Conservation (phyloP, 768 basidiomycete genomes). For the Xanthoconium stramineum region DNA sequence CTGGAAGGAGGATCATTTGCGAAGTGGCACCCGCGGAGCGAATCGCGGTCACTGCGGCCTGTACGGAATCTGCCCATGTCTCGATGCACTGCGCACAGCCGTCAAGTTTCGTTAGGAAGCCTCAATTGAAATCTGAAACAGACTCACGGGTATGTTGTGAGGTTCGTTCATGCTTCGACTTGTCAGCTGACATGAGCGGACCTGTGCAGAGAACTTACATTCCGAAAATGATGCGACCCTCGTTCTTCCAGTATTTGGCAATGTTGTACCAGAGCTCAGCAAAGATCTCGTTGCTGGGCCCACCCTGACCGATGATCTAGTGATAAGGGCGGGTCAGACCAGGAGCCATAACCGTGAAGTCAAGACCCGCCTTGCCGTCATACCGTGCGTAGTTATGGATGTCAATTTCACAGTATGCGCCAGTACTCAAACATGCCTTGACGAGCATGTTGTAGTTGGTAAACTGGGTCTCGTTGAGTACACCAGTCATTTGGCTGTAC, state of each 20-base stretch:
- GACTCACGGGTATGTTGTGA: conserved; percentile 46
- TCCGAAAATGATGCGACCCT: conserved; percentile 46
- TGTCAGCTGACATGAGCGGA: background rate
- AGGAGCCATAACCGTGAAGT: background rate
- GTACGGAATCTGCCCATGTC: conserved; percentile 48
- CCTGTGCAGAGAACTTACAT: conserved; percentile 33
- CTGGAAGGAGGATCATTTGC: conserved; percentile 55
- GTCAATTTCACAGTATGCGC: conserved; percentile 54
- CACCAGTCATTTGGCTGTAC: conserved; percentile 35
- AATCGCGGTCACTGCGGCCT: conserved; percentile 62
- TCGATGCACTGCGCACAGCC: conserved; percentile 30
- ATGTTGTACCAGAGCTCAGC: conserved; percentile 51
- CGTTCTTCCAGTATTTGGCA: conserved; percentile 45
- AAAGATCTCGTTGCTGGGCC: conserved; percentile 52
- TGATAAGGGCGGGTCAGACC: background rate
- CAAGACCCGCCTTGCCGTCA: conserved; percentile 38
- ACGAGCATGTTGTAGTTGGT: conserved; percentile 48
- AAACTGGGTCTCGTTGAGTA: conserved; percentile 43
- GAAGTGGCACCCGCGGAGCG: conserved; percentile 47
- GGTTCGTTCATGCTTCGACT: conserved; percentile 57
- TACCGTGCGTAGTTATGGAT: conserved; percentile 62
- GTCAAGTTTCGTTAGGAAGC: background rate
- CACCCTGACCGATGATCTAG: conserved; percentile 60
- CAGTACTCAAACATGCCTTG: conserved; percentile 40
- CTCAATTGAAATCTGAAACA: background rate